Evolutionary conservation across 192 early-diverging fungal species (phyloP), one percentile per base, ranked within the genome.

Genomic region (Coemansia guatemalensis): DNA sequence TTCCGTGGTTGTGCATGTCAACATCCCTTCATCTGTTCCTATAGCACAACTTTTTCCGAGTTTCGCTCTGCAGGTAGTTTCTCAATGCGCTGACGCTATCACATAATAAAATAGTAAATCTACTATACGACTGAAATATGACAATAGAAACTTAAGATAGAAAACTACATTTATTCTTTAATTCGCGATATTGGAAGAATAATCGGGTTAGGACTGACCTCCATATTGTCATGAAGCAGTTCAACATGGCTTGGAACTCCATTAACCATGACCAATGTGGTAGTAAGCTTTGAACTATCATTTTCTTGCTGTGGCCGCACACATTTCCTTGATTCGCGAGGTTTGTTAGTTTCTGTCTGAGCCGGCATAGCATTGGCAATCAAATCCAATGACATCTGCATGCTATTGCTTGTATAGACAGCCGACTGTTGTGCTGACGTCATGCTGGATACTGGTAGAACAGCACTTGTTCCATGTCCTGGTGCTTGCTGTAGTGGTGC

Each of bases 181-280:
- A 73, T 48, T 6, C 60, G 53, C 2, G 75, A 61, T 17, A 78
- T 78, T 12, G 75, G 75, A 39, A 78, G 62, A 20, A 68, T 53
- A 55, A 78, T 78, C 14, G 75, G 75, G 27, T 72, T 78, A 6
- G 64, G 75, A 11, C 69, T 53, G 27, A 69, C 29, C 18, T 51
- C 50, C 1, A 30, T 20, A 24, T 72, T 72, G 30, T 78, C 64
- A 25, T 78, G 69, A 7, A 44, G 44, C 32, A 78, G 48, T 33
- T 78, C 75, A 21, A 78, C 58, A 44, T 72, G 70, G 18, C 69
- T 67, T 8, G 75, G 65, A 6, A 65, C 49, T 5, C 66, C 66
- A 56, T 78, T 71, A 18, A 78, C 59, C n/a, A 64, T 58, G 4
- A 78, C 30, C 20, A 78, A 47, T n/a, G 61, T 71, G 0, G 75